Evolutionary conservation across 78 protist genomes (phyloP).

Genomic region (Monocercomonoides exilis): DNA sequence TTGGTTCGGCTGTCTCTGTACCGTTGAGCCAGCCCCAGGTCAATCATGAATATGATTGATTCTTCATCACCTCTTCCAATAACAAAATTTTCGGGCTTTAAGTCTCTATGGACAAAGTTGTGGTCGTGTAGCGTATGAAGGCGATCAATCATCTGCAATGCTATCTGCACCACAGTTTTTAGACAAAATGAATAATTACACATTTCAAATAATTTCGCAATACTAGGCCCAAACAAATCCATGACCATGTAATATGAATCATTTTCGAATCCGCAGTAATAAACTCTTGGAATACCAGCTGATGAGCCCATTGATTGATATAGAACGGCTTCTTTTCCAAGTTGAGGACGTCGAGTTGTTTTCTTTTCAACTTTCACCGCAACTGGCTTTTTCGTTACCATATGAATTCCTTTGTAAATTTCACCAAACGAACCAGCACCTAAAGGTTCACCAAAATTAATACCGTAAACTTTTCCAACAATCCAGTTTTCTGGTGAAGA

Average conservation of each 20-base stretch:
- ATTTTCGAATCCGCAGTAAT: background rate
- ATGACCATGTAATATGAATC: background rate
- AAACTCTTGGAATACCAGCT: background rate
- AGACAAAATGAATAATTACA: background rate
- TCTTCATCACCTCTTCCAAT: background rate
- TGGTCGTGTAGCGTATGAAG: background rate
- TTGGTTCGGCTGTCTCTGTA: background rate
- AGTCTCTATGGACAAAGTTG: background rate
- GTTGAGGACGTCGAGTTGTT: background rate
- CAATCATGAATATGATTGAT: slow-evolving; percentile 2
- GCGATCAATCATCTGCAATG: background rate
- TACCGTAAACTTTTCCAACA: too few relatives aligned
- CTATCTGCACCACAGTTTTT: background rate
- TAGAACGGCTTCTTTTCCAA: background rate
- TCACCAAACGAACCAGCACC: slow-evolving; percentile 1
- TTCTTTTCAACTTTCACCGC: slow-evolving; percentile 2
- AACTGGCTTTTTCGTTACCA: background rate
- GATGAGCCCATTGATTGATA: background rate
- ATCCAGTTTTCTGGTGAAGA: too few relatives aligned
- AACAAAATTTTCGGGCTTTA: slow-evolving; percentile 14
- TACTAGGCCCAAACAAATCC: background rate
- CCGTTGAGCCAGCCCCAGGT: slow-evolving; percentile 11
- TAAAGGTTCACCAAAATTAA: background rate
- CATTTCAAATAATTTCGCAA: background rate
- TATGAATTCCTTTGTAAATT: background rate